Base-by-base conservation (phyloP, 495 filamentous ascomycete genomes). In the Aspergillus haitiensis region DNA sequence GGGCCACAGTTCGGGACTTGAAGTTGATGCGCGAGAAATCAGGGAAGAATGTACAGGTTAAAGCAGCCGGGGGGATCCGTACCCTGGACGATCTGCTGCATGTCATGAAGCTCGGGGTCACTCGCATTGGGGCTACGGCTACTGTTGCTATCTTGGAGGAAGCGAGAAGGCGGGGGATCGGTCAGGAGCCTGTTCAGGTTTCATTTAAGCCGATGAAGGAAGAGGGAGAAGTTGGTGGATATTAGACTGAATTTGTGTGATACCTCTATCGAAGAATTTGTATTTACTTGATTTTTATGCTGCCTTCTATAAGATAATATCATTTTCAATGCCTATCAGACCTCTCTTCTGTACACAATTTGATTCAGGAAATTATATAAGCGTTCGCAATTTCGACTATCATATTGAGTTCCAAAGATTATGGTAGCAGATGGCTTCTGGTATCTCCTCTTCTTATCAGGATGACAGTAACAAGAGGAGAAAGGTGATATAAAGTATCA, bases 51-150 rank as follows among this genome's bases (percentile, higher is more conserved):
- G 75, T 85, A 2, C 77, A 80, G 62, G 75, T 85, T 49, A 86
- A 86, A 67, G 82, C 81, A 21, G 79, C 82, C 0, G 82, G 83
- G 5, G 81, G 82, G 39, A 76, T 86, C 46, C 69, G 71, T 10
- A 70, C 69, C 1, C 52, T 73, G 11, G 68, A 73, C 50, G 69
- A 75, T 55, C 18, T 75, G 50, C 44, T 72, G 27, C 67, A 75
- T 67, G 72, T 71, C 4, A 72, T 70, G 70, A 70, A 67, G 35
- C 39, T 75, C 44, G 70, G 72, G 0, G 69, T 72, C 0, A 72
- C 69, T n/a, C 40, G 81, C 67, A 78, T 87, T 40, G 83, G 82
- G 7, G 77, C 82, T 3, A 82, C 81, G 2, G 78, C 81, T 9
- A 86, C 81, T 0, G 70, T 74, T 13, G 70, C 72, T 0, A 86